Base-by-base conservation (phyloP, 345 rosid genomes). In the Eucalyptus curtisii region DNA sequence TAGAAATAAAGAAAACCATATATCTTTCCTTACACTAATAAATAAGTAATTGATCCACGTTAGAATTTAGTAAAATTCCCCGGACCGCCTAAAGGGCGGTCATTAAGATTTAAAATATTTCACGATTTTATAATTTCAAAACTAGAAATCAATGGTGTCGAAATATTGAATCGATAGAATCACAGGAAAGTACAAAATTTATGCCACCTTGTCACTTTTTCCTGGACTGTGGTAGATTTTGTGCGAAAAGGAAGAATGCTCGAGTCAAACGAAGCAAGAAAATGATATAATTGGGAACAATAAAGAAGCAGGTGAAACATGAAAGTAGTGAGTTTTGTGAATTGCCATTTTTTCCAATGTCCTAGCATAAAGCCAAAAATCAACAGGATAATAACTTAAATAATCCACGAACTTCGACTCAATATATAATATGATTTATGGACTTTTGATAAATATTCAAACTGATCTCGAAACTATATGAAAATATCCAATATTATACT, bases 381-480 rank as follows among this genome's bases (percentile, higher is more conserved):
- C 20, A 50, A 50, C 2, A 4, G 1, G 8, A 50, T 17, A 6
- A 17, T 50, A 17, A 17, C 8, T 15, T 17, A 50, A 50, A 50
- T 50, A 3, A 17, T 50, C n/a, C n/a, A n/a, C n/a, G n/a, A n/a
- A n/a, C n/a, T n/a, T n/a, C n/a, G 55, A 50, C 22, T 50, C 3
- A 17, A 50, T 50, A 15, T 17, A 50, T 3, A 50, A 50, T 50
- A 50, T 50, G 1, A 17, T 50, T 17, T 6, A 1, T 50, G 0
- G 17, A 17, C 0, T 50, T 50, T 50, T 50, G 2, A 50, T 50
- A 49, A 49, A 15, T 50, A 50, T 50, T 50, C 22, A 50, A 52
- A 3, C 2, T 17, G 17, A 52, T 52, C 0, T 55, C 4, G 5
- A 55, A 24, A 55, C 0, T 55, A 55, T 10, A 55, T 55, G 30